Base-by-base conservation (phyloP, 257 asterid genomes). In the Forsythia suspensa region DNA sequence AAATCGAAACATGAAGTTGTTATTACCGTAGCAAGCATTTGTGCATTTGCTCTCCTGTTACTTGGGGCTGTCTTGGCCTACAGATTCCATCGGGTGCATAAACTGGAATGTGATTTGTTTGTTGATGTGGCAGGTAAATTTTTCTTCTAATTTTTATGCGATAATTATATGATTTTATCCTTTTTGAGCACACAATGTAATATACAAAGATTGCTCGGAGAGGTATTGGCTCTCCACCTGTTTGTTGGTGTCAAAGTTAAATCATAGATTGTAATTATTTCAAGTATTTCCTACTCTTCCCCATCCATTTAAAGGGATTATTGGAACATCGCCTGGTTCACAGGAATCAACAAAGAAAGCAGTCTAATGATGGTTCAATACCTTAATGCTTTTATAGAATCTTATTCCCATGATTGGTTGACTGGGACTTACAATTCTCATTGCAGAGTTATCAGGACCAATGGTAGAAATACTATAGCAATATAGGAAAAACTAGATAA, bases 111-210 rank as follows among this genome's bases (percentile, higher is more conserved):
- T 4, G 96, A 93, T 15, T 18, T 77, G 18, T 92, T 90, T 84
- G 81, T 86, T 20, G 98, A 94, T 46, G 98, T 92, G 36, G 84
- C 90, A 68, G 98, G 97, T 89, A 85, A 43, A 5, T 72, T 57
- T 73, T 61, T 0, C 63, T 18, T 40, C 38, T 68, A 29, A 48
- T 48, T 37, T 36, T 34, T 20, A 66, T 74, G 29, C 40, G 24
- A 11, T 42, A 36, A 37, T 21, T 20, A 48, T 46, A 38, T 48
- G 7, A n/a, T 51, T 72, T 72, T 72, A 7, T 20, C 76, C 20
- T 42, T 43, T 43, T 24, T 8, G 16, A 61, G 37, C 21, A 46
- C 63, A 52, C 63, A 18, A 7, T 20, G 0, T 61, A 61, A 20
- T 61, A 21, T 21, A 18, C 6, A 59, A 21, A 2, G 12, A 59